phyloP scores from a whole-genome alignment of 139 green algal species.

The Chlorella sorokiniana region DNA sequence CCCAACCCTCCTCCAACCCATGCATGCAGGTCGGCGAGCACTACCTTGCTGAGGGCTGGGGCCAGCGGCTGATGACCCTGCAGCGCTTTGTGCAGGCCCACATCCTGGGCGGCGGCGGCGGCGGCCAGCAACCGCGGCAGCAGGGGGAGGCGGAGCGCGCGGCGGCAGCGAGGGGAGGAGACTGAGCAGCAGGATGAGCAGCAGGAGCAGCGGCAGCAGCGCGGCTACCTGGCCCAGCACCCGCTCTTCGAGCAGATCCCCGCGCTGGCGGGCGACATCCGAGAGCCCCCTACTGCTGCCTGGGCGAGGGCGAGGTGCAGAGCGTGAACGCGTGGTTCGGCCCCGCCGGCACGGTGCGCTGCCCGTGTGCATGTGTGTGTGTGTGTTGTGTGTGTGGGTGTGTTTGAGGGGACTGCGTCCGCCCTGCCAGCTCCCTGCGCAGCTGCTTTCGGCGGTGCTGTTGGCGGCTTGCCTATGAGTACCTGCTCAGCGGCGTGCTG shows the following conservation, averaged over 20 bases:
- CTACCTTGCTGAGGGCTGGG: constrained; percentile 86
- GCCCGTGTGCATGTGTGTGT: too few species aligned
- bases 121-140: not conserved
- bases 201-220: not conserved
- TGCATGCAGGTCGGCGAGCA: constrained; percentile 78
- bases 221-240: constrained; percentile 92
- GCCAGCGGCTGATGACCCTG: constrained; percentile 85
- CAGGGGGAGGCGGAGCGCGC: not conserved
- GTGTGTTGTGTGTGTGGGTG: too few species aligned
- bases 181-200: constrained; percentile 1
- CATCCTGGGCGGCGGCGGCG: constrained; percentile 24
- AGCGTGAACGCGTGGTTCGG: constrained; percentile 93
- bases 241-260: constrained; percentile 92
- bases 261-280: constrained; percentile 77
- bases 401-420: too few species aligned
- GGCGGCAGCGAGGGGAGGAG: not conserved
- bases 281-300: constrained; percentile 83
- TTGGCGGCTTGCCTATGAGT: too few species aligned
- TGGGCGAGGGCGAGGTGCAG: constrained; percentile 60
- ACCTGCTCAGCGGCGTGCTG: not conserved
- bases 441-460: too few species aligned
- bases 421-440: too few species aligned
- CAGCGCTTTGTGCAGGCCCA: constrained; percentile 74
- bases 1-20: not conserved
- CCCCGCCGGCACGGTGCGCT: constrained; percentile 73